These are phyloP conservation scores for Wickerhamiella vanderwaltii DNA, from an alignment of 805 yeast genomes.

Conservation along the genomic window DNA sequence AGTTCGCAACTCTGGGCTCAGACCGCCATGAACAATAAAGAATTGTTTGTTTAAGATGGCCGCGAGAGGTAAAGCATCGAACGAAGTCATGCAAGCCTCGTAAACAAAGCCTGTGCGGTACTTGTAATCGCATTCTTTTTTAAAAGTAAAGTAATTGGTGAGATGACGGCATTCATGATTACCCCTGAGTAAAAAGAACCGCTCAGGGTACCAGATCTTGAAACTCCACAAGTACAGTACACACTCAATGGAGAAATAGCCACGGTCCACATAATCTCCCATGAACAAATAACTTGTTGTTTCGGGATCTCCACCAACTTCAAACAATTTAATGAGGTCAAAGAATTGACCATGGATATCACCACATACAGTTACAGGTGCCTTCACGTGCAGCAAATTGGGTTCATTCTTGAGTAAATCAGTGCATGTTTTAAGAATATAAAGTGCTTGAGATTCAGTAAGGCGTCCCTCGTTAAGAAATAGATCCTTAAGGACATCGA, in stretches of 20 bases:
- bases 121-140: conserved; percentile 79
- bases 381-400: conserved; percentile 65
- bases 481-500: conserved; percentile 58
- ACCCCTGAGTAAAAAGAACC: conserved; percentile 77
- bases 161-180: conserved; percentile 91
- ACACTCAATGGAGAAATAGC: conserved; percentile 72
- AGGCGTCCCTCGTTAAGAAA: conserved; percentile 73
- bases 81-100: conserved; percentile 61
- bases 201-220: conserved; percentile 60
- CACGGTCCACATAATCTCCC: conserved; percentile 95
- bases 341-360: conserved; percentile 95
- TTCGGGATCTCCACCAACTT: conserved; percentile 82
- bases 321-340: conserved; percentile 80
- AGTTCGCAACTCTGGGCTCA: conserved; percentile 69
- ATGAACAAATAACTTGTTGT: conserved; percentile 67
- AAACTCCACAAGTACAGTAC: conserved; percentile 59
- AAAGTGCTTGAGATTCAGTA: conserved; percentile 53
- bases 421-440: conserved; percentile 56
- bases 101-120: conserved; percentile 44
- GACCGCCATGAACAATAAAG: conserved; percentile 93
- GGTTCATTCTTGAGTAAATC: conserved; percentile 57
- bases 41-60: conserved; percentile 91
- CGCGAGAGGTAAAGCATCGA: conserved; percentile 79
- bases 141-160: conserved; percentile 88
- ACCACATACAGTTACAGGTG: conserved; percentile 94